These are phyloP conservation scores for Echinochloa phyllopogon DNA, from an alignment of 176 grass and related monocot species.

Conservation along the genomic window DNA sequence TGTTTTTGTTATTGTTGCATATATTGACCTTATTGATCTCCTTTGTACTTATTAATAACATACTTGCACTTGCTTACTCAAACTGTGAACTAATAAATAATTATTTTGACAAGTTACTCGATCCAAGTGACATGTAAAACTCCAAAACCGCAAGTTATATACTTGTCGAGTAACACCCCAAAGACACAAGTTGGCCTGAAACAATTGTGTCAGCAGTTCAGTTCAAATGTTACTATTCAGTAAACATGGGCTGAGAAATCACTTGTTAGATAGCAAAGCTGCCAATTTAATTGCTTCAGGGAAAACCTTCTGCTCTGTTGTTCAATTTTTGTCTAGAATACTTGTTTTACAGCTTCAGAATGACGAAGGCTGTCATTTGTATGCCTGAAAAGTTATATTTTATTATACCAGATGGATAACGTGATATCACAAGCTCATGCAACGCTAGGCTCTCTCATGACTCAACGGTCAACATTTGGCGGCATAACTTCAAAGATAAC, in stretches of 20 bases:
- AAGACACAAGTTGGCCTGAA: neutral
- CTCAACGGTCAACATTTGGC: slow-evolving; percentile 92
- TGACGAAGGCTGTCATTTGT: neutral
- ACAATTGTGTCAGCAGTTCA: neutral
- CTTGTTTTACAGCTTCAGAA: neutral
- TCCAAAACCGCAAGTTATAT: neutral
- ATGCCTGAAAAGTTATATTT: slow-evolving; percentile 29
- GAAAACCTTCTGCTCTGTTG: neutral
- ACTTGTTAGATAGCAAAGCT: neutral
- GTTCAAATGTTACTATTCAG: neutral
- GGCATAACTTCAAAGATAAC: slow-evolving; percentile 87
- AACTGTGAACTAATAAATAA: neutral
- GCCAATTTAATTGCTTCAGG: neutral
- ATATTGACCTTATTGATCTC: neutral
- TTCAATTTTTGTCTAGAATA: slow-evolving; percentile 5
- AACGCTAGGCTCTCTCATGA: slow-evolving; percentile 82
- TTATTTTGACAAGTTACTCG: neutral
- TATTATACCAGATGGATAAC: slow-evolving; percentile 79
- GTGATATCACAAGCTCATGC: slow-evolving; percentile 98
- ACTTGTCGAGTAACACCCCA: neutral
- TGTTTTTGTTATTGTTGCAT: neutral
- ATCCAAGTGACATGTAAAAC: neutral
- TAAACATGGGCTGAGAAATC: neutral
- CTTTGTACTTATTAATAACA: neutral
- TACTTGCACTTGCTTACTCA: neutral